Evolutionary conservation across 2,329 filamentous ascomycete species (phyloP).

Genomic region (Trichoderma asperellum): DNA sequence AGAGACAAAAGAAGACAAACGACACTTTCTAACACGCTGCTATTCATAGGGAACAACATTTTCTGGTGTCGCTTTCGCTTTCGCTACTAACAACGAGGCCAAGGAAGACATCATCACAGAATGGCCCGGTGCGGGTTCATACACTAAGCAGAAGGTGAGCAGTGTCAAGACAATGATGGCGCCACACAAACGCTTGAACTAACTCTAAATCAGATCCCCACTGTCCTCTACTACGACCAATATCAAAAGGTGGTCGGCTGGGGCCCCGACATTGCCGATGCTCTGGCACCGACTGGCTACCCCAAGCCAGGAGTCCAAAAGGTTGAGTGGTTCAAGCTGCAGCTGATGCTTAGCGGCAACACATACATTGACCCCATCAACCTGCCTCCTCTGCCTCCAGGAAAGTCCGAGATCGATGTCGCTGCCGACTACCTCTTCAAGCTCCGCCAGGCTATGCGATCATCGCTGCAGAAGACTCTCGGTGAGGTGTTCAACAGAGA

Average conservation of each 20-base stretch:
- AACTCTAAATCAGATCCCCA: constrained; percentile 74
- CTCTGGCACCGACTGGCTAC: constrained; percentile 93
- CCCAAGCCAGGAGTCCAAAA: constrained; percentile 98
- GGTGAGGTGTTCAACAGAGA: constrained; percentile 98
- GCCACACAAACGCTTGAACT: not conserved
- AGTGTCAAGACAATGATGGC: not conserved
- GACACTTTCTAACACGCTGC: not conserved
- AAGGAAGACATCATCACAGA: constrained; percentile 99
- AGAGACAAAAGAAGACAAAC: not conserved
- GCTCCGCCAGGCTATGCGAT: constrained; percentile 93
- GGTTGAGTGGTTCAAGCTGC: constrained; percentile 99
- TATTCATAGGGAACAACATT: constrained; percentile 83
- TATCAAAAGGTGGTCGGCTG: constrained; percentile 99
- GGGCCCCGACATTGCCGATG: constrained; percentile 97
- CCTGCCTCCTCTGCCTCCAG: constrained; percentile 91
- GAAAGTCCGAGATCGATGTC: constrained; percentile 98
- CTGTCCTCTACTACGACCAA: constrained; percentile 99
- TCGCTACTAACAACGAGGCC: constrained; percentile 95
- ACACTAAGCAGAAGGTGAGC: constrained; percentile 96
- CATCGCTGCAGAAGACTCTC: constrained; percentile 91
- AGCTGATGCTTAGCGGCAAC: constrained; percentile 97
- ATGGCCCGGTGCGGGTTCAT: constrained; percentile 96
- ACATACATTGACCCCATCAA: constrained; percentile 99
- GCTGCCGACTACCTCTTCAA: constrained; percentile 99
- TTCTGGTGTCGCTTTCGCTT: constrained; percentile 95